phyloP scores from a whole-genome alignment of 2,329 filamentous ascomycete species.

The Ceratocystis cubensis region DNA sequence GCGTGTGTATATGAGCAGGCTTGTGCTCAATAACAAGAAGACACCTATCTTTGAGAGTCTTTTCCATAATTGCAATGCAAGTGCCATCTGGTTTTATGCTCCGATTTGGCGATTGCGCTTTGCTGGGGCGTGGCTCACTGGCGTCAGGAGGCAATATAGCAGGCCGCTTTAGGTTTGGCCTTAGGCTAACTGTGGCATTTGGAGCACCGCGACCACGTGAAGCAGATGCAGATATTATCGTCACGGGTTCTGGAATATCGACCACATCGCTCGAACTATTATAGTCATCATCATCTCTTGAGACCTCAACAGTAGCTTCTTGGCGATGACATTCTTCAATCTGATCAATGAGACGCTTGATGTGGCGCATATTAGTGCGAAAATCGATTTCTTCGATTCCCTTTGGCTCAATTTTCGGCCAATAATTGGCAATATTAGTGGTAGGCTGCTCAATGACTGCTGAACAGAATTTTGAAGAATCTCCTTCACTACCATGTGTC shows the following conservation, averaged over 20 bases:
- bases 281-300: too few relatives aligned
- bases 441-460: too few relatives aligned
- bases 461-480: too few relatives aligned
- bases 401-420: too few relatives aligned
- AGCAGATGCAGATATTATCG: not conserved
- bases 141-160: not conserved
- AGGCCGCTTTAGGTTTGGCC: not conserved
- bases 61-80: not conserved
- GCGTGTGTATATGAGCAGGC: not conserved
- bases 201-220: not conserved
- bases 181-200: not conserved
- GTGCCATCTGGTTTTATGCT: not conserved
- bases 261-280: too few relatives aligned
- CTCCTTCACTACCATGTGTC: too few relatives aligned
- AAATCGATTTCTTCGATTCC: fast-evolving
- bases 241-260: too few relatives aligned
- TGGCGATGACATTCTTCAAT: too few relatives aligned
- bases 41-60: not conserved
- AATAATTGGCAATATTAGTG: too few relatives aligned
- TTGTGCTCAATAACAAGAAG: not conserved
- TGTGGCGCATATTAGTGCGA: too few relatives aligned
- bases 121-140: not conserved
- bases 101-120: not conserved
- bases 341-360: too few relatives aligned
- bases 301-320: too few relatives aligned